Base-by-base conservation (phyloP, 768 basidiomycete genomes). In the Mycena chlorophos region DNA sequence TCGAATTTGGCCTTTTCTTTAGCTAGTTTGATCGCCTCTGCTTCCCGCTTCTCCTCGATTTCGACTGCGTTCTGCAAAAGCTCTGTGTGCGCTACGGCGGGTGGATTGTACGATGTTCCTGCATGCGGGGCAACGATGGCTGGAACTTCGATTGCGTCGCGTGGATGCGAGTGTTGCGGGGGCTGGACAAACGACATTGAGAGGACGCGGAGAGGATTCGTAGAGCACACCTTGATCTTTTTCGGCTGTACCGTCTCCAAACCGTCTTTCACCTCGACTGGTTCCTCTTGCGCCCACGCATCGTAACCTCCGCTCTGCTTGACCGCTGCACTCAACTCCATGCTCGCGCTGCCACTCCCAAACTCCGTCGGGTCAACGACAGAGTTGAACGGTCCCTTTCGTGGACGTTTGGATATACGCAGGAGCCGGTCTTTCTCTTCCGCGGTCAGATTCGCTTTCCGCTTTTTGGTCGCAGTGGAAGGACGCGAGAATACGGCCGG, bases 51-150 rank as follows among this genome's bases (percentile, higher is more conserved):
- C 63, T 80, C 79, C 69, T 94, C 94, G 14, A 78, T 68, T 56
- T 83, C 79, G 49, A 84, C 79, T 0, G 93, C 94, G 49, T 80
- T 71, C 13, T 79, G 72, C 20, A 98, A 67, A 4, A 96, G 81
- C 47, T 84, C 83, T 48, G 83, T 80, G 62, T 96, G 90, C 0
- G 87, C 84, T 3, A 81, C 77, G 1, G 80, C 83, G 0, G 85
- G 84, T 0, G 94, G 94, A 67, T 97, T 97, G 68, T 98, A 98
- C 17, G 92, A 94, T 3, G 87, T 81, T 19, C 94, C 94, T 28
- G 83, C 84, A 61, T 91, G 90, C 0, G 94, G 94, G 3, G 84
- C 72, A 1, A 74, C 63, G 0, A 93, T 81, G 1, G 91, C 87
- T 1, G 87, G 83, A 0, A 88, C 60, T 8, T 80, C 75, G 56